Conservation (phyloP, 2,329 filamentous ascomycete genomes). For the Chrysosporium queenslandicum region DNA sequence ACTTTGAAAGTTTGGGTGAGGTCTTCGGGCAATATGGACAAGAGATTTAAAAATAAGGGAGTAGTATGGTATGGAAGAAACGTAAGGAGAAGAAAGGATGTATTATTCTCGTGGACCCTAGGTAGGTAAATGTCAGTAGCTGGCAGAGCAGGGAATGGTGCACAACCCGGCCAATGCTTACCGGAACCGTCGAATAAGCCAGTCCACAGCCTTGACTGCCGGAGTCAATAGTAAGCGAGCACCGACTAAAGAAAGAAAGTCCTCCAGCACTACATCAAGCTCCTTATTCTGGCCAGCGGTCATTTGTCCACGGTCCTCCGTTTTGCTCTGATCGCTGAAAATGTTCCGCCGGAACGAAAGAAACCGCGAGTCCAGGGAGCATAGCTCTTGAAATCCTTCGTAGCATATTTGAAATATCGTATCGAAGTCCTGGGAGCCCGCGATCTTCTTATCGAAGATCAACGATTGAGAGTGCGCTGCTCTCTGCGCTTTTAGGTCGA, state of each 20-base stretch:
- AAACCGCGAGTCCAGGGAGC: conserved; percentile 74
- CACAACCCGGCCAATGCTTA: conserved; percentile 33
- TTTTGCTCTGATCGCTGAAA: conserved; percentile 89
- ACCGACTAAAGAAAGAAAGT: conserved; percentile 71
- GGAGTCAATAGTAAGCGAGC: conserved; percentile 72
- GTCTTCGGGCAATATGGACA: conserved; percentile 70
- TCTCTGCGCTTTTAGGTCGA: conserved; percentile 89
- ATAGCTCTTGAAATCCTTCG: conserved; percentile 86
- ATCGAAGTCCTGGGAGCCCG: conserved; percentile 80
- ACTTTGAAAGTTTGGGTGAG: conserved; percentile 71
- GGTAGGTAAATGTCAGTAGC: neutral
- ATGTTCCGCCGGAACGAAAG: conserved; percentile 62
- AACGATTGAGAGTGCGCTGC: conserved; percentile 86
- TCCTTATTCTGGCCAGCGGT: conserved; percentile 70
- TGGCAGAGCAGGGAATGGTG: neutral
- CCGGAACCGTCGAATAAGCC: conserved; percentile 85
- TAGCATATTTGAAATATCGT: conserved; percentile 76
- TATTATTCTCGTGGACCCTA: conserved; percentile 88
- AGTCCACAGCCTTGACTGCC: conserved; percentile 84
- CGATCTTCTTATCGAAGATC: conserved; percentile 79
- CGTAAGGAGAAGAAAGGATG: conserved; percentile 62
- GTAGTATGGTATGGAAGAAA: conserved; percentile 89
- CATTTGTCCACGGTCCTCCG: conserved; percentile 78
- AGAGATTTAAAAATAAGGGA: conserved; percentile 70
- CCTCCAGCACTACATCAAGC: conserved; percentile 65